A percentile compares a stretch with the other conserved stretches of the same genome.
Conservation (phyloP, 1,284 basidiomycete species). For the Trametes polyzona region DNA sequence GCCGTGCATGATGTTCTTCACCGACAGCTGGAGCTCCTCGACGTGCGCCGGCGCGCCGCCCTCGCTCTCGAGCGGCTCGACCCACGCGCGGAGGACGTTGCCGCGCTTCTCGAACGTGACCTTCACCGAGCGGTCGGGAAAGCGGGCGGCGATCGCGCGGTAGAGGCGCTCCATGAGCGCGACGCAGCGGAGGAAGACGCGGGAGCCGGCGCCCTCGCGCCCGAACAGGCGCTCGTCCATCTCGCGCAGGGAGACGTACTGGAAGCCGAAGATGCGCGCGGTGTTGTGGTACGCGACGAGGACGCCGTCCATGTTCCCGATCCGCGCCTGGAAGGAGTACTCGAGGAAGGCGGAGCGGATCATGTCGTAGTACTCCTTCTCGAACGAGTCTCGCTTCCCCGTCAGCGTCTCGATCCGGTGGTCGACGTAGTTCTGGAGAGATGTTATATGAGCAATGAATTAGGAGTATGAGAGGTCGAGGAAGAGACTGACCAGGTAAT, state of each 20-base stretch:
- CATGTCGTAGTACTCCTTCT: conserved; percentile 91
- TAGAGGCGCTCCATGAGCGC: conserved; percentile 74
- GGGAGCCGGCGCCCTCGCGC: conserved; percentile 59
- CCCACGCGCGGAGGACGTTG: conserved; percentile 60
- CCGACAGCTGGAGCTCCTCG: conserved; percentile 45
- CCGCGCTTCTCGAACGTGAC: conserved; percentile 58
- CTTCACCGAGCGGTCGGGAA: conserved; percentile 67
- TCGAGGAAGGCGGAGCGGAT: conserved; percentile 94
- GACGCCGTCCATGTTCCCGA: conserved; percentile 97
- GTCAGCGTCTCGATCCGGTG: conserved; percentile 70
- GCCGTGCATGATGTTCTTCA: conserved; percentile 41
- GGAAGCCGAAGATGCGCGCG: conserved; percentile 88
- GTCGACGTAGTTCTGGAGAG: conserved; percentile 66
- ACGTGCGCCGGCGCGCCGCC: conserved; percentile 41
- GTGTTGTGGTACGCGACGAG: conserved; percentile 97
- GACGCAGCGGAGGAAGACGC: conserved; percentile 81
- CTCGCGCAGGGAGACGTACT: conserved; percentile 87
- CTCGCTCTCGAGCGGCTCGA: conserved; percentile 55
- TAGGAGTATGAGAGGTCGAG: background rate
- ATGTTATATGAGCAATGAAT: conserved; percentile 1
- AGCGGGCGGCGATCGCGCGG: conserved; percentile 62
- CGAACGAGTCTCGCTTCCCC: conserved; percentile 78
- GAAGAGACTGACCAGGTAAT: conserved; percentile 64
- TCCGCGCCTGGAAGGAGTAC: conserved; percentile 95
- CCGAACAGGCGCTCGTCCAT: conserved; percentile 89